Base-by-base conservation (phyloP, 2,329 filamentous ascomycete species). In the Cadophora luteo-olivacea region DNA sequence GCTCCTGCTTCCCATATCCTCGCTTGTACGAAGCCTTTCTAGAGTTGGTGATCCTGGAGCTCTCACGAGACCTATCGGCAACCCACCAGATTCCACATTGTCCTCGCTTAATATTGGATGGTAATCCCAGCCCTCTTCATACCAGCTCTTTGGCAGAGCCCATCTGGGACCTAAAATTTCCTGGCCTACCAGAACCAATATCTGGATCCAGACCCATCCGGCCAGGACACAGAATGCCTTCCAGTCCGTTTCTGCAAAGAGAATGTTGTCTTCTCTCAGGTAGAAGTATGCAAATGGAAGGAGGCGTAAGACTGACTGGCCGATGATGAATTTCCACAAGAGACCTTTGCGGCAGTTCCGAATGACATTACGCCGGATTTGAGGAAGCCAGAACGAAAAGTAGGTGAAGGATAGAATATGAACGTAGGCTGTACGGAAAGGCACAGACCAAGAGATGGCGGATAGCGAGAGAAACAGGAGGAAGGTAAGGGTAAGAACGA, bases 291-390 rank as follows among this genome's bases (percentile, higher is more conserved):
- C 85, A 65, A 97, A 87, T 0, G 96, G 95, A 0, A 92, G 81
- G 6, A 97, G 82, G 1, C 96, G 90, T 8, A 97, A 84, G 5
- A 91, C 75, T 60, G 92, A 96, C 79, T 97, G 92, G 2, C 94
- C 94, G 25, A 94, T 77, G 66, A 97, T 91, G 77, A 97, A 99
- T 69, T 92, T 91, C 94, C 94, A 97, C 3, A 90, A 87, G n/a
- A 98, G 84, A 0, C 95, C 94, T 75, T 92, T 92, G 51, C 94
- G 92, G 79, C 94, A 97, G 80, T 97, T 97, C 65, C 95, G 92
- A 80, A 92, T 89, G 64, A 92, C 85, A 78, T 99, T 99, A 70
- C 96, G 92, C 77, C 92, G 88, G 73, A 98, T 97, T 79, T 99
- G 96, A 0, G 96, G 95, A 0, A 90, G 78, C 95, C 95, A 98